phyloP scores from a whole-genome alignment of 768 basidiomycete species.

The Rhizopogon vesiculosus region DNA sequence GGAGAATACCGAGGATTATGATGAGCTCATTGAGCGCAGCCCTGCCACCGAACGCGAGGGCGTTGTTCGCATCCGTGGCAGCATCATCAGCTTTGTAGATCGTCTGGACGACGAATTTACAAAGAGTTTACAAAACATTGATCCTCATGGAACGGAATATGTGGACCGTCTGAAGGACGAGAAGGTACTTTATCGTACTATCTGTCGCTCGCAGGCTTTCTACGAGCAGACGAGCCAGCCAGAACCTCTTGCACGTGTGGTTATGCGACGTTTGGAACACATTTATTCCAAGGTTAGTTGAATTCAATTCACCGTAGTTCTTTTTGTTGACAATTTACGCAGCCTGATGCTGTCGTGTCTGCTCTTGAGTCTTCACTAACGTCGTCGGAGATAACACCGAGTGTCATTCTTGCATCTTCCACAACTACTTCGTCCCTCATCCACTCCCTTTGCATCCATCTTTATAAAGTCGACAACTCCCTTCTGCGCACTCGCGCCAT shows the following conservation, averaged over 20 bases:
- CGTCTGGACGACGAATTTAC: slow-evolving; percentile 98
- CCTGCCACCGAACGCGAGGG: slow-evolving; percentile 69
- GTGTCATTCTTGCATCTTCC: slow-evolving; percentile 52
- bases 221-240: slow-evolving; percentile 78
- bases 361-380: slow-evolving; percentile 77
- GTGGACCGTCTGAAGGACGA: slow-evolving; percentile 96
- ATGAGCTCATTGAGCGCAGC: slow-evolving; percentile 79
- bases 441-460: slow-evolving; percentile 83
- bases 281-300: slow-evolving; percentile 89
- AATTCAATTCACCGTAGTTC: neutral
- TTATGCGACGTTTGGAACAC: slow-evolving; percentile 95
- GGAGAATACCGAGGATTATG: slow-evolving; percentile 85
- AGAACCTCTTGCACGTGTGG: slow-evolving; percentile 80
- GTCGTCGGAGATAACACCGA: slow-evolving; percentile 54
- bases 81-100: slow-evolving; percentile 94
- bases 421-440: slow-evolving; percentile 71
- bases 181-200: slow-evolving; percentile 88
- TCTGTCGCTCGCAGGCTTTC: slow-evolving; percentile 87
- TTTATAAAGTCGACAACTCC: slow-evolving; percentile 90
- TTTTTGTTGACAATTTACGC: slow-evolving; percentile 2
- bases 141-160: slow-evolving; percentile 99
- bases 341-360: slow-evolving; percentile 92
- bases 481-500: slow-evolving; percentile 94
- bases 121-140: slow-evolving; percentile 94
- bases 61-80: slow-evolving; percentile 85